Evolutionary conservation across 768 basidiomycete species (phyloP).

Genomic region (Suillus alpinus): DNA sequence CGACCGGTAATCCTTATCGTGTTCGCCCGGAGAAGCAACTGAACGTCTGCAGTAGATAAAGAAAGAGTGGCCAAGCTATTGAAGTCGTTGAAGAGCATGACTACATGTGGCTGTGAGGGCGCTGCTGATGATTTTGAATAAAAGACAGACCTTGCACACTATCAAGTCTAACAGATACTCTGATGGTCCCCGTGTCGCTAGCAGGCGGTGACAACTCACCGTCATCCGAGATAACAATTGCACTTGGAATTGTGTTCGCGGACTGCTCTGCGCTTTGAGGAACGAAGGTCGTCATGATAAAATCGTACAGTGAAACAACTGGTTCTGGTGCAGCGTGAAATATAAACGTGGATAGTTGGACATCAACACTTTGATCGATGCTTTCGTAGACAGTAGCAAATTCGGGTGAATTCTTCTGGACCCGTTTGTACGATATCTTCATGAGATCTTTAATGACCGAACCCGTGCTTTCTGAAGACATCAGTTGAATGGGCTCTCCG

Average conservation of each 20-base stretch:
- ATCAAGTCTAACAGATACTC: constrained; percentile 79
- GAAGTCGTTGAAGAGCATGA: constrained; percentile 71
- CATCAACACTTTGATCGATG: constrained; percentile 84
- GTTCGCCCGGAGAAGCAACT: constrained; percentile 65
- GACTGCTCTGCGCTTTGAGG: constrained; percentile 32
- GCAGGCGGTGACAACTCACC: constrained; percentile 4
- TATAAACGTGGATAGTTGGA: constrained; percentile 86
- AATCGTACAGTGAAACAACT: constrained; percentile 88
- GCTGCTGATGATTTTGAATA: background rate
- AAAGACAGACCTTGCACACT: constrained; percentile 67
- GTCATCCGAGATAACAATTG: constrained; percentile 5
- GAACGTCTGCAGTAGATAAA: constrained; percentile 86
- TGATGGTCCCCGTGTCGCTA: constrained; percentile 55
- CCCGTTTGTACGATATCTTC: constrained; percentile 72
- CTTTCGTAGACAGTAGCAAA: constrained; percentile 77
- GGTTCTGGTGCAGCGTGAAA: constrained; percentile 89
- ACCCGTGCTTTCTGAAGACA: constrained; percentile 54
- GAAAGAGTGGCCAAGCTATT: constrained; percentile 80
- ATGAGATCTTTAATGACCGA: constrained; percentile 63
- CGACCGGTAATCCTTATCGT: constrained; percentile 78
- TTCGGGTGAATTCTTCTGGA: constrained; percentile 83
- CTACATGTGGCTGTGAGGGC: constrained; percentile 37
- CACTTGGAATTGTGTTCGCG: constrained; percentile 9
- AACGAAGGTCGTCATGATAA: constrained; percentile 96
- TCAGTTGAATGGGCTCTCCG: constrained; percentile 53